Evolutionary conservation across 2,329 filamentous ascomycete species (phyloP).

Genomic region (Ilyonectria mors-panacis): DNA sequence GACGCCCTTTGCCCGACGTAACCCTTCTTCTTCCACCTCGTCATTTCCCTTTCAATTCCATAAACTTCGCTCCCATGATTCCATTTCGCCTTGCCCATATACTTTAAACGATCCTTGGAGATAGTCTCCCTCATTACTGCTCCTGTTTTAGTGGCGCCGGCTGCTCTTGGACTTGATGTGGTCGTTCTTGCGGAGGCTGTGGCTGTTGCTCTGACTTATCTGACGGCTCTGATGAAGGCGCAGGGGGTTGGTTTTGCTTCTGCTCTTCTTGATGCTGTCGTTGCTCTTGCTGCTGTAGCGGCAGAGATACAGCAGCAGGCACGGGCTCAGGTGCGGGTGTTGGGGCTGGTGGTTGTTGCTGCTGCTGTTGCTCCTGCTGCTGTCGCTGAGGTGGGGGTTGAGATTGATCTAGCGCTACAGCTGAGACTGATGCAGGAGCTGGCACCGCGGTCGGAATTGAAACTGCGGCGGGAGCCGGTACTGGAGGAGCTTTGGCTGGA

Average conservation of each 20-base stretch:
- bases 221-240: conserved; percentile 11
- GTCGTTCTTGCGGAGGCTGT: conserved; percentile 22
- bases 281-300: conserved; percentile 11
- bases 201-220: conserved; percentile 5
- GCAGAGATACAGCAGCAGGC: background rate
- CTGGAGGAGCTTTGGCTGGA: conserved; percentile 27
- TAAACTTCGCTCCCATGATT: conserved; percentile 24
- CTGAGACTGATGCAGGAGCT: conserved; percentile 17
- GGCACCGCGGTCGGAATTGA: conserved; percentile 19
- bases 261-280: conserved; percentile 17
- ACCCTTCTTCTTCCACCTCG: conserved; percentile 31
- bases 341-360: background rate
- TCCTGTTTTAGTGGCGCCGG: conserved; percentile 25
- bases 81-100: conserved; percentile 15
- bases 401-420: conserved; percentile 12
- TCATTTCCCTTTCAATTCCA: conserved; percentile 32
- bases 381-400: conserved; percentile 20
- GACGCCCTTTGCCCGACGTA: conserved; percentile 31
- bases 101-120: conserved; percentile 18
- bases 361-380: background rate
- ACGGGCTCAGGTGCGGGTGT: background rate
- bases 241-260: conserved; percentile 25
- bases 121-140: conserved; percentile 12
- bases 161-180: conserved; percentile 11
- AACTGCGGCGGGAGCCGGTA: conserved; percentile 31